Percentiles rank a stretch among this genome's conserved stretches.
Conservation (phyloP, 441 rosid genomes). For the Theobroma grandiflorum region DNA sequence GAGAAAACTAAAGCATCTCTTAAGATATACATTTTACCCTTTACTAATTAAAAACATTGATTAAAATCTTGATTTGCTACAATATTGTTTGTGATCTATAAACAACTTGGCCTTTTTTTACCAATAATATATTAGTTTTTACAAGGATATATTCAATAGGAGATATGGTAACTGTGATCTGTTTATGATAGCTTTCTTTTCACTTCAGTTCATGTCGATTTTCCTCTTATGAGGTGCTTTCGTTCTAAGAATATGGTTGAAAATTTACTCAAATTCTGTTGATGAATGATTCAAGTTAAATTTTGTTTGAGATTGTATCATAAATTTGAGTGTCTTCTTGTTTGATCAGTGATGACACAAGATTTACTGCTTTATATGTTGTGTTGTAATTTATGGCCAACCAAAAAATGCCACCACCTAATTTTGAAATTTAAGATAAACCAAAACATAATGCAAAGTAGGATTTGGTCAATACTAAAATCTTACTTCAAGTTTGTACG, state of each 20-base stretch:
- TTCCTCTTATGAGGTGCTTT: not conserved
- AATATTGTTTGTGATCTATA: not conserved
- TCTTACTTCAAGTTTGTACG: too few relatives aligned
- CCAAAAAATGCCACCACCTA: too few relatives aligned
- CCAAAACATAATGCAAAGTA: too few relatives aligned
- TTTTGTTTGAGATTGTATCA: too few relatives aligned
- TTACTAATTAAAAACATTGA: not conserved
- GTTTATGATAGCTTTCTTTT: not conserved
- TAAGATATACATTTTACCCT: not conserved
- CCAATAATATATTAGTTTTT: not conserved
- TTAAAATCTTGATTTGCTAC: slow-evolving; percentile 4
- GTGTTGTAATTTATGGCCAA: too few relatives aligned
- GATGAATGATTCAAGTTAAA: too few relatives aligned
- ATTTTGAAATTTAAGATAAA: too few relatives aligned
- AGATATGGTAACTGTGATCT: slow-evolving; percentile 1
- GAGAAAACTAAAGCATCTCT: not conserved
- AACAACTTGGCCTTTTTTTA: slow-evolving; percentile 1
- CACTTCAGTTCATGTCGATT: not conserved
- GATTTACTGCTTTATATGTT: too few relatives aligned
- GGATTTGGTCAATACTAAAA: too few relatives aligned
- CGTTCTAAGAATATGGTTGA: not conserved
- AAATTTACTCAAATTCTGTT: not conserved
- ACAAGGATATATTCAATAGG: not conserved
- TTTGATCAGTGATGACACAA: too few relatives aligned
- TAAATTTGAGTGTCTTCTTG: too few relatives aligned